Conservation (phyloP, 225 moss, liverwort and hornwort genomes). For the Lunularia cruciata region DNA sequence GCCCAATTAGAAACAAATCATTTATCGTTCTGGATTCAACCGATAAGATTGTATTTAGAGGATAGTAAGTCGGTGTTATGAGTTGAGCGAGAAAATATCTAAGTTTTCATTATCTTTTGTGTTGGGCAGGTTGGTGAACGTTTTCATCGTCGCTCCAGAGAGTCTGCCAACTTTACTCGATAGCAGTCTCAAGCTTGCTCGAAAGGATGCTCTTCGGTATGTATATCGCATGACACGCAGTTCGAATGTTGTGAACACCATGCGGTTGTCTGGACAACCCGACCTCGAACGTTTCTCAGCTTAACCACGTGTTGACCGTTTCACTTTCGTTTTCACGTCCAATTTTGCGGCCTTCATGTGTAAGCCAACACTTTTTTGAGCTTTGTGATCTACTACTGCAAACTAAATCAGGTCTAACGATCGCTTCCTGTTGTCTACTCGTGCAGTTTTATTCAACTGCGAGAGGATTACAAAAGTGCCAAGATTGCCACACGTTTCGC, state of each 20-base stretch:
- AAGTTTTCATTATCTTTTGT: neutral
- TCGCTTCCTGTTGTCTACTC: too few species aligned
- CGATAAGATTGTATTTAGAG: too few species aligned
- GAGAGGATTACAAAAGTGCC: constrained; percentile 87
- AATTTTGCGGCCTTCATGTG: too few species aligned
- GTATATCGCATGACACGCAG: neutral
- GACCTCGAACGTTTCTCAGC: too few species aligned
- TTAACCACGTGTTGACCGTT: too few species aligned
- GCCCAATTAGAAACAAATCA: too few species aligned
- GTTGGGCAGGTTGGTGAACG: constrained; percentile 82
- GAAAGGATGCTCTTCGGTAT: constrained; percentile 78
- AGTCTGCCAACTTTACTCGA: constrained; percentile 83
- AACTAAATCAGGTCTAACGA: too few species aligned
- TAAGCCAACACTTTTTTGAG: too few species aligned
- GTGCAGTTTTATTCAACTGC: constrained; percentile 86
- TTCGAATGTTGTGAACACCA: neutral
- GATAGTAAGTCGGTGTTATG: too few species aligned
- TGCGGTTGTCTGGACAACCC: neutral
- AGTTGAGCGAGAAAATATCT: neutral
- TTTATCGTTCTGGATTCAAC: too few species aligned
- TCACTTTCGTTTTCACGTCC: neutral
- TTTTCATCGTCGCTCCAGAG: constrained; percentile 93
- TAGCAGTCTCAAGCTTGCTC: constrained; percentile 69
- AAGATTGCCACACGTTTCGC: constrained; percentile 84
- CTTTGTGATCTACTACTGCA: too few species aligned